A percentile compares a stretch with the other conserved stretches of the same genome.
Conservation (phyloP, 306 rosid genomes). For the Pyrus betulifolia region DNA sequence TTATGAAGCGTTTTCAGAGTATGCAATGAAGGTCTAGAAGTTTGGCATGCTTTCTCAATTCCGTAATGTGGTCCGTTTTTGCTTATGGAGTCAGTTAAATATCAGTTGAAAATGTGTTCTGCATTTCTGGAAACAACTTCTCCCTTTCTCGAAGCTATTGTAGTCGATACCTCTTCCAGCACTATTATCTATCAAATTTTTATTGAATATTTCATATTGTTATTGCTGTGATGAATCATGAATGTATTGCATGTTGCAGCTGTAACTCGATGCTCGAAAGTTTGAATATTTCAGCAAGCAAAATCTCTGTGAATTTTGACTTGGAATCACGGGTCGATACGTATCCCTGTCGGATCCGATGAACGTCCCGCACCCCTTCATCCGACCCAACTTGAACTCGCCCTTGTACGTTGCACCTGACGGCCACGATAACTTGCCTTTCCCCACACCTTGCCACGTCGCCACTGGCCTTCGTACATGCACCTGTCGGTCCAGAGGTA, state of each 20-base stretch:
- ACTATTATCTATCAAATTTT: too few relatives aligned
- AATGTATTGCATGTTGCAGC: neutral
- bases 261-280: neutral
- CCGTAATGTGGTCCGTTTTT: neutral
- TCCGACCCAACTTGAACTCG: slow-evolving; percentile 69
- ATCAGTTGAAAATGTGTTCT: slow-evolving; percentile 13
- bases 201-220: neutral
- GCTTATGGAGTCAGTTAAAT: neutral
- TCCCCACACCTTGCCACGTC: slow-evolving; percentile 77
- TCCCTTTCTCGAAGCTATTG: neutral
- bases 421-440: slow-evolving; percentile 91
- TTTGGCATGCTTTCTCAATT: slow-evolving; percentile 1
- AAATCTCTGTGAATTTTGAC: neutral
- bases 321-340: slow-evolving; percentile 28
- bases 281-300: neutral
- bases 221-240: neutral
- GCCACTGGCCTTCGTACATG: slow-evolving; percentile 76
- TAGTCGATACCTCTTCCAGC: slow-evolving; percentile 5
- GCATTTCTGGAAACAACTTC: neutral
- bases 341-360: slow-evolving; percentile 75
- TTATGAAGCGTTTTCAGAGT: slow-evolving; percentile 66
- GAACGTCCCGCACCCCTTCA: slow-evolving; percentile 75
- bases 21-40: slow-evolving; percentile 41
- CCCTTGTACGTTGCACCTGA: slow-evolving; percentile 79
- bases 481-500: slow-evolving; percentile 84